Base-by-base conservation (phyloP, 495 filamentous ascomycete genomes). In the Aspergillus ellipticus region DNA sequence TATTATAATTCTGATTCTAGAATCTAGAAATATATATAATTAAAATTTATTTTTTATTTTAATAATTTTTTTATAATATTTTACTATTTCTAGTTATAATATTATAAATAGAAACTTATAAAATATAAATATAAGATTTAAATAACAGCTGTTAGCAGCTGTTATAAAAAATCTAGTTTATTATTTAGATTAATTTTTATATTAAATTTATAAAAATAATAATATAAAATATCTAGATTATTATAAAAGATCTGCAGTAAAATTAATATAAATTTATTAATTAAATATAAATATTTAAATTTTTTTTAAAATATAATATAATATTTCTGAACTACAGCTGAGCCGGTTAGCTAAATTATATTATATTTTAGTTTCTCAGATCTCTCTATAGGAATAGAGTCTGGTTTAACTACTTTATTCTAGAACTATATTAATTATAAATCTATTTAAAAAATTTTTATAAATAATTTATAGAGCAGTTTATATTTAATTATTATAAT, bases 141-240 rank as follows among this genome's bases (percentile, higher is more conserved):
- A 1, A 51, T 57, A 49, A 72, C 39, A 19, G 65, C 47, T 2
- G 59, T 70, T 6, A 29, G 60, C 8, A 48, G 43, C 9, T 41
- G 24, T 19, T 52, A 17, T 39, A n/a, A n/a, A n/a, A n/a, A 39
- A 13, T 4, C 42, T 46, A 45, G 2, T 42, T 15, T 9, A 7
- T 11, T 60, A 39, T 26, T 6, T 39, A 16, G 61, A 48, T 64
- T 51, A 29, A 72, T 49, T 52, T 76, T 67, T 6, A 56, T 61
- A 26, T 69, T 66, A 3, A 65, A 69, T 48, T 74, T 63, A 56
- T 56, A 64, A 13, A 71, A 51, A 49, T 64, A 59, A 55, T 78
- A 76, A 43, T 73, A 71, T 3, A 78, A 55, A 4, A 60, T 75
- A 48, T 49, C n/a, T 17, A 67, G 72, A 13, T 76, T 52, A 48